A percentile compares a stretch with the other conserved stretches of the same genome.
Evolutionary conservation across 305 asterid genomes (phyloP).

Genomic region (Fraxinus platypoda): DNA sequence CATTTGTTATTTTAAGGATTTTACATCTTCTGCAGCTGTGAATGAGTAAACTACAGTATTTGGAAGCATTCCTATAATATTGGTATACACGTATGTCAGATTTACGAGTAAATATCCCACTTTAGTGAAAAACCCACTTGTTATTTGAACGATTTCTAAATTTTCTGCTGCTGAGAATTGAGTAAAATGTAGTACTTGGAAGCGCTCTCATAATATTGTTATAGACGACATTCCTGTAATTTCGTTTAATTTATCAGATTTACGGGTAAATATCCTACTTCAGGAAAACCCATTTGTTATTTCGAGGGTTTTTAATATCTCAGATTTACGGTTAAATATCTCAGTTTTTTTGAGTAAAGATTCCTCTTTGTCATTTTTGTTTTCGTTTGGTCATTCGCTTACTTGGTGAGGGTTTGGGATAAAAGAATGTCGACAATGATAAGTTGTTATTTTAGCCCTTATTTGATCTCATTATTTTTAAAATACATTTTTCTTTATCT

Average conservation of each 20-base stretch:
- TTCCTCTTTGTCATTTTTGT: background rate
- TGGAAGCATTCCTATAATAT: background rate
- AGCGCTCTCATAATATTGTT: background rate
- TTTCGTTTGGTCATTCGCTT: background rate
- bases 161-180: background rate
- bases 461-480: too few species aligned
- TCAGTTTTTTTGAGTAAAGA: background rate
- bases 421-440: background rate
- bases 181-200: background rate
- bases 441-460: background rate
- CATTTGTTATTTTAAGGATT: background rate
- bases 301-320: background rate
- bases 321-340: background rate
- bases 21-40: background rate
- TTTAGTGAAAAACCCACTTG: background rate
- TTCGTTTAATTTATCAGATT: background rate
- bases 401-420: background rate
- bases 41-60: background rate
- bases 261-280: background rate
- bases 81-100: background rate
- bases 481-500: too few species aligned
- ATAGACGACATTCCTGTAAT: background rate
- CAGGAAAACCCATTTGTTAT: background rate
- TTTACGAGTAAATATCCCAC: background rate
- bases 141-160: background rate